Conservation (phyloP, 2,329 filamentous ascomycete species). For the Alternaria metachromatica region DNA sequence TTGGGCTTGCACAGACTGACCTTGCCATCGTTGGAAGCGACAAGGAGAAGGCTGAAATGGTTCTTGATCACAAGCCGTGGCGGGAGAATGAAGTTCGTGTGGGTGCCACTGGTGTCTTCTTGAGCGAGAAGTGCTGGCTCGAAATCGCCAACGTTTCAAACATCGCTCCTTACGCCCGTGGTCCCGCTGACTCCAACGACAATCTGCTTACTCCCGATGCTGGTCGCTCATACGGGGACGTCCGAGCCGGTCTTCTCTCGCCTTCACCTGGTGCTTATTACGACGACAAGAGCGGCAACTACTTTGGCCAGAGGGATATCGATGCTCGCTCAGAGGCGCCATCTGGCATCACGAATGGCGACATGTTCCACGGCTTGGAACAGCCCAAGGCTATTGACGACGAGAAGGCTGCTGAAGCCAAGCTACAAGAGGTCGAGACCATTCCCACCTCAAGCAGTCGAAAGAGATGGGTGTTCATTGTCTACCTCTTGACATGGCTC, state of each 20-base stretch:
- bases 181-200: constrained; percentile 48
- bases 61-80: constrained; percentile 94
- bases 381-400: constrained; percentile 93
- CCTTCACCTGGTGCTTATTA: constrained; percentile 68
- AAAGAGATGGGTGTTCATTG: constrained; percentile 88
- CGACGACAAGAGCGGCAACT: constrained; percentile 79
- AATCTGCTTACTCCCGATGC: constrained; percentile 64
- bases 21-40: constrained; percentile 89
- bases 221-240: constrained; percentile 63
- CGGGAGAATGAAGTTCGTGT: constrained; percentile 88
- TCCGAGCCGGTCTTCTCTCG: constrained; percentile 62
- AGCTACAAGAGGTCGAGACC: constrained; percentile 89
- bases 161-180: constrained; percentile 56
- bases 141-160: constrained; percentile 79
- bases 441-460: constrained; percentile 77
- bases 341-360: constrained; percentile 85
- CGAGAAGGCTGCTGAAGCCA: constrained; percentile 90
- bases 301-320: constrained; percentile 80
- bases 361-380: constrained; percentile 98
- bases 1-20: constrained; percentile 85
- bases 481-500: constrained; percentile 84
- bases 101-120: constrained; percentile 90
- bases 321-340: constrained; percentile 92
- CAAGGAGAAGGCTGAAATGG: constrained; percentile 85
- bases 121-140: constrained; percentile 95